Conservation (phyloP, 2,329 filamentous ascomycete species). For the Calonectria naviculata region DNA sequence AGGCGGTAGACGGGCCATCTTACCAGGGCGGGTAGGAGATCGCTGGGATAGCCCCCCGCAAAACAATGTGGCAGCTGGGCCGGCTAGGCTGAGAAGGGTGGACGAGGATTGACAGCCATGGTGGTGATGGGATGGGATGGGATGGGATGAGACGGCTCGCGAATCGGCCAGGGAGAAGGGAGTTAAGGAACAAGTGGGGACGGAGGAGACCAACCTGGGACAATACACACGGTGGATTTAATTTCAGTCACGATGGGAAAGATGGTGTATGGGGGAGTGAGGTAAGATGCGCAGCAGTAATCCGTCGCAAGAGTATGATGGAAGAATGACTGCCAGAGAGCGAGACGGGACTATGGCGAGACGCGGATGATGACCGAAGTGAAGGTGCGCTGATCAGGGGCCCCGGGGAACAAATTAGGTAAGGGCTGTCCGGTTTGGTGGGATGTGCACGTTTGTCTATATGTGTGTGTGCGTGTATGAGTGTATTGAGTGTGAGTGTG, state of each 20-base stretch:
- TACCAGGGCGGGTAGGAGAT: constrained; percentile 33
- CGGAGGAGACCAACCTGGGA: constrained; percentile 26
- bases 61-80: constrained; percentile 11
- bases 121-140: not conserved
- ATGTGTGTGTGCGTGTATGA: not conserved
- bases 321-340: not conserved
- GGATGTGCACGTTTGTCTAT: not conserved
- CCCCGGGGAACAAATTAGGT: constrained; percentile 17
- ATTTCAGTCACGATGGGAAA: constrained; percentile 24
- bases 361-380: constrained; percentile 38
- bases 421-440: constrained; percentile 10
- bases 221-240: constrained; percentile 24
- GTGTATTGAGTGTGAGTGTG: not conserved
- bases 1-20: constrained; percentile 10
- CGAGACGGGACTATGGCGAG: constrained; percentile 12
- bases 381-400: constrained; percentile 28
- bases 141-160: constrained; percentile 25
- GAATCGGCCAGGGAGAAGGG: constrained; percentile 26
- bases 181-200: constrained; percentile 17
- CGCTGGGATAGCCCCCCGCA: constrained; percentile 27
- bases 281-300: constrained; percentile 5
- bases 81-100: constrained; percentile 14
- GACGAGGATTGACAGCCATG: constrained; percentile 5
- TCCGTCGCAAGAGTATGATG: not conserved
- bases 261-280: constrained; percentile 9